Percentiles rank a stretch among this genome's conserved stretches.
These are phyloP conservation scores for Stygiomarasmius scandens DNA, from an alignment of 1,284 basidiomycete genomes.

Conservation along the genomic window DNA sequence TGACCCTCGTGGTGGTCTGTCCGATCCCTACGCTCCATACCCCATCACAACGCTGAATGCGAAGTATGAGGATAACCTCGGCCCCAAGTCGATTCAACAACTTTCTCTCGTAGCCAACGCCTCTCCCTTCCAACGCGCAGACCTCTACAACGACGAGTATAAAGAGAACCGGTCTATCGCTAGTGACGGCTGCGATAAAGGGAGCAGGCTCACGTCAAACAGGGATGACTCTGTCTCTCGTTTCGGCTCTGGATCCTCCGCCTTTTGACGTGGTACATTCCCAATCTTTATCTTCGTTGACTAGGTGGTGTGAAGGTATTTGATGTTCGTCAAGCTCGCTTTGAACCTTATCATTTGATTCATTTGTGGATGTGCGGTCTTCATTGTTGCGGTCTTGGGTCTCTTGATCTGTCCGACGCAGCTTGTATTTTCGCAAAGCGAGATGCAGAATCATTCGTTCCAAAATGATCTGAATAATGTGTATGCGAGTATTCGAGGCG, in stretches of 20 bases:
- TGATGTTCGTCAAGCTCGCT: constrained; percentile 92
- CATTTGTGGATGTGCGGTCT: constrained; percentile 83
- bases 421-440: constrained; percentile 83
- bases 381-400: constrained; percentile 91
- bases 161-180: constrained; percentile 78
- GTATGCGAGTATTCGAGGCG: constrained; percentile 88
- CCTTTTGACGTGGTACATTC: constrained; percentile 94
- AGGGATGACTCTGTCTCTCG: constrained; percentile 80
- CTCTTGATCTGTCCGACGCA: constrained; percentile 92
- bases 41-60: constrained; percentile 39
- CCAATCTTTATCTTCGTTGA: constrained; percentile 69
- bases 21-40: constrained; percentile 82
- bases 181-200: constrained; percentile 77
- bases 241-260: constrained; percentile 88
- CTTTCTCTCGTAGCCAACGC: constrained; percentile 80
- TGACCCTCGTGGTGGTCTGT: constrained; percentile 56
- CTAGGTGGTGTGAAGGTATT: constrained; percentile 90
- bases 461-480: constrained; percentile 72
- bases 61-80: constrained; percentile 55
- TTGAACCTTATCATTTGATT: constrained; percentile 98
- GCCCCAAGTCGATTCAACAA: constrained; percentile 58
- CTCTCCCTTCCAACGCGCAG: constrained; percentile 73
- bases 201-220: constrained; percentile 73
- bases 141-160: constrained; percentile 74
- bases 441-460: constrained; percentile 76